Base-by-base conservation (phyloP, 164 flowering plant genomes). In the Houttuynia cordata region DNA sequence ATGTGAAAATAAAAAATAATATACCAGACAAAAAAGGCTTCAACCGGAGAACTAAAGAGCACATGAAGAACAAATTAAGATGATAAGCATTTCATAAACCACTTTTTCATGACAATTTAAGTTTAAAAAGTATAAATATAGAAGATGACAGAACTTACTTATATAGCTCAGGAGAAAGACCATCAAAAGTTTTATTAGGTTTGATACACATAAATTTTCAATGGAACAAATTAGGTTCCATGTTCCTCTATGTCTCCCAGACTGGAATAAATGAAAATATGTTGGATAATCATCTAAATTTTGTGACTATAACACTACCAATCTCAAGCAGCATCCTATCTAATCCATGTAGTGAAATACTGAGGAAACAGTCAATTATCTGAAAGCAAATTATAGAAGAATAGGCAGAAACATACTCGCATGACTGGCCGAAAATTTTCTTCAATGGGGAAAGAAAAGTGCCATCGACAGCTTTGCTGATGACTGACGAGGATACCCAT, bases 191-290 rank as follows among this genome's bases (percentile, higher is more conserved):
- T 76, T 81, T 62, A 79, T 73, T 62, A 87, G 68, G 66, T 78
- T 69, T 51, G 83, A 65, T 64, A 84, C 63, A 52, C 90, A 83
- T 13, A 87, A 56, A 61, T 87, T 80, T 72, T 87, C 87, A 17
- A 87, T 75, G 69, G 83, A 84, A 66, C 94, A 87, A 13, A 55
- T 19, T 17, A 81, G 14, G 62, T 84, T 85, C 91, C 91, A 84
- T 70, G 81, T 76, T 66, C 85, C 85, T 10, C 15, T 5, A 24
- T 10, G 20, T 23, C 13, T 24, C 15, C 19, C 23, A 21, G 4
- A 34, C 42, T 24, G 9, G 9, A 34, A 40, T 10, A 15, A 18
- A n/a, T 40, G 18, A n/a, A 2, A 24, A 58, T n/a, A 13, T 18
- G 24, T n/a, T 9, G 4, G 34, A 9, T 12, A 24, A 14, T 40